phyloP scores from a whole-genome alignment of 495 filamentous ascomycete genomes.

The Lepraria neglecta region DNA sequence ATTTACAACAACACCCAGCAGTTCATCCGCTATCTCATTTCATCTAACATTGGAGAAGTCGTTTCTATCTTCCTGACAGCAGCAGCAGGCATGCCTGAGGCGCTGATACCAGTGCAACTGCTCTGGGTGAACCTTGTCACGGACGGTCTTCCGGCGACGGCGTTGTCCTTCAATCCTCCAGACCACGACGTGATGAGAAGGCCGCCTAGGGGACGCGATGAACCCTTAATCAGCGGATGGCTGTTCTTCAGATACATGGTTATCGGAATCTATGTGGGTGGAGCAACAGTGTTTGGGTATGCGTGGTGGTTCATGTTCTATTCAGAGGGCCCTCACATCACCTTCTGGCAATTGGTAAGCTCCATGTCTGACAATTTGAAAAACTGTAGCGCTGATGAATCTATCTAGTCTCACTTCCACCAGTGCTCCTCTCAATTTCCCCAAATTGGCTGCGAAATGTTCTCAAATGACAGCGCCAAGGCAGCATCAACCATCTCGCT shows the following conservation, averaged over 20 bases:
- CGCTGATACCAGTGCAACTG: slow-evolving; percentile 92
- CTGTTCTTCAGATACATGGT: slow-evolving; percentile 97
- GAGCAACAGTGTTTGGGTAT: slow-evolving; percentile 93
- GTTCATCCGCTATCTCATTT: slow-evolving; percentile 98
- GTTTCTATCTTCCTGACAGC: slow-evolving; percentile 99
- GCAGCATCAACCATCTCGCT: slow-evolving; percentile 93
- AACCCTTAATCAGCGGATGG: slow-evolving; percentile 88
- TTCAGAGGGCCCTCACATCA: slow-evolving; percentile 83
- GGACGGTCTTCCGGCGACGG: slow-evolving; percentile 93
- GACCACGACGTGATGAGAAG: slow-evolving; percentile 97
- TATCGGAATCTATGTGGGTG: slow-evolving; percentile 89
- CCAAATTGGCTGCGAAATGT: slow-evolving; percentile 92
- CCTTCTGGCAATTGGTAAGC: slow-evolving; percentile 76
- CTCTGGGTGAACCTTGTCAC: slow-evolving; percentile 99
- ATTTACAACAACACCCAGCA: slow-evolving; percentile 99
- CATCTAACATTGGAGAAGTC: slow-evolving; percentile 98
- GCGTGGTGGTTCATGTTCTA: slow-evolving; percentile 99
- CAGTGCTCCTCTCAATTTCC: slow-evolving; percentile 80
- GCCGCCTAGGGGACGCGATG: slow-evolving; percentile 82
- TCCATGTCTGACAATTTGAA: not conserved
- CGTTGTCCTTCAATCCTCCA: slow-evolving; percentile 93
- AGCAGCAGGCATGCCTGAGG: slow-evolving; percentile 95
- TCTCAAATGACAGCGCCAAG: slow-evolving; percentile 80
- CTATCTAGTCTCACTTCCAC: slow-evolving; percentile 74
- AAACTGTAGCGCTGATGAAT: slow-evolving; percentile 17